Percentiles rank a stretch among this genome's conserved stretches.
phyloP scores from a whole-genome alignment of 1,284 basidiomycete genomes.

The Farysia itapuensis region DNA sequence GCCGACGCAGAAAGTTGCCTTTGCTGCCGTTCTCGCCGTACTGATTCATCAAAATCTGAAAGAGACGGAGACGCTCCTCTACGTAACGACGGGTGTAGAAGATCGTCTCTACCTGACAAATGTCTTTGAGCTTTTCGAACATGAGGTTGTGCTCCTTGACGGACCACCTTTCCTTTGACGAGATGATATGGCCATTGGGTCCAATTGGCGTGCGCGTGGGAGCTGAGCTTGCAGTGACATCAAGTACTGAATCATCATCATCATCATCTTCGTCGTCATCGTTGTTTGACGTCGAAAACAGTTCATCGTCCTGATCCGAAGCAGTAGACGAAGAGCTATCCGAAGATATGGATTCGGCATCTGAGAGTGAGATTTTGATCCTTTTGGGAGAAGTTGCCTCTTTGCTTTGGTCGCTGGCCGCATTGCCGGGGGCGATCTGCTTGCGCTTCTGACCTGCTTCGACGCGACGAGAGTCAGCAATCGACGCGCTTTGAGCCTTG shows the following conservation, averaged over 20 bases:
- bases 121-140: constrained; percentile 38
- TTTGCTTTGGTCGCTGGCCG: no score
- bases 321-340: background rate
- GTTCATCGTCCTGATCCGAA: no score
- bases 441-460: no score
- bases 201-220: constrained; percentile 14
- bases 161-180: constrained; percentile 30
- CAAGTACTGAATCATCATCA: constrained; percentile 17
- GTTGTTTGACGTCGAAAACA: no score
- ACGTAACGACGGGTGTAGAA: constrained; percentile 25
- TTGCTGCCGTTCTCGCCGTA: constrained; percentile 28
- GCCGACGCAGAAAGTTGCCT: constrained; percentile 23
- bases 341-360: no score
- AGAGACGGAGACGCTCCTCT: constrained; percentile 26
- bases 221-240: constrained; percentile 18
- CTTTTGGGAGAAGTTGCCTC: background rate
- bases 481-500: background rate
- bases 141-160: constrained; percentile 27
- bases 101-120: constrained; percentile 18
- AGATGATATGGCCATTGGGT: constrained; percentile 16
- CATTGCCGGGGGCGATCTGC: no score
- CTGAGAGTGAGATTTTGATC: background rate
- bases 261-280: background rate
- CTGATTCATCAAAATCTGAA: constrained; percentile 22
- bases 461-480: background rate